Conservation (phyloP, 169 alveolate species). For the Pseudocohnilembus persalinus region DNA sequence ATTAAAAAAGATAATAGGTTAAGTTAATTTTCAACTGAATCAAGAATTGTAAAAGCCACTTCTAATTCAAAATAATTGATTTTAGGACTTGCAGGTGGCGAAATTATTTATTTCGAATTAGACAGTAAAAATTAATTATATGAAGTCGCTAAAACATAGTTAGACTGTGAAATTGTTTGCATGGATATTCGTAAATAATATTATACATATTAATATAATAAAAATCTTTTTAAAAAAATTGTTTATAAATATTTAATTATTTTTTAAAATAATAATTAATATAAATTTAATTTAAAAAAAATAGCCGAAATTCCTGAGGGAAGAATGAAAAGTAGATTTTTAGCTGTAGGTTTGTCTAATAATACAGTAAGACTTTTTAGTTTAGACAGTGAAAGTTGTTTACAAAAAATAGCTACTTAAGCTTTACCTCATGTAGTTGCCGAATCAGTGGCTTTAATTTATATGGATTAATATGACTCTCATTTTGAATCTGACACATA, state of each 20-base stretch:
- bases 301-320: slow-evolving; percentile 90
- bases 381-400: slow-evolving; percentile 92
- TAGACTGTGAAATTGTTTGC: slow-evolving; percentile 88
- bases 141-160: slow-evolving; percentile 79
- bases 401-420: slow-evolving; percentile 89
- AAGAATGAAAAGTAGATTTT: slow-evolving; percentile 90
- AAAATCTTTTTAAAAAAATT: too few relatives aligned
- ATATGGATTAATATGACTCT: slow-evolving; percentile 34
- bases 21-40: slow-evolving; percentile 58
- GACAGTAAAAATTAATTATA: slow-evolving; percentile 87
- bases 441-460: slow-evolving; percentile 54
- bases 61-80: slow-evolving; percentile 93
- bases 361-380: slow-evolving; percentile 91
- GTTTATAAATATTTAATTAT: too few relatives aligned
- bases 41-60: slow-evolving; percentile 90
- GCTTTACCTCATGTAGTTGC: slow-evolving; percentile 85
- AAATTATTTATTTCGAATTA: slow-evolving; percentile 92
- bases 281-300: slow-evolving; percentile 60
- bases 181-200: slow-evolving; percentile 83
- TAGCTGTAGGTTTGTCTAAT: slow-evolving; percentile 95
- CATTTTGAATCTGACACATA: slow-evolving; percentile 32
- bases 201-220: too few relatives aligned
- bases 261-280: slow-evolving; percentile 36
- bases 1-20: slow-evolving; percentile 73
- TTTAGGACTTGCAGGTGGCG: slow-evolving; percentile 92